Conservation (phyloP, 768 basidiomycete species). For the Serpula lacrymans region DNA sequence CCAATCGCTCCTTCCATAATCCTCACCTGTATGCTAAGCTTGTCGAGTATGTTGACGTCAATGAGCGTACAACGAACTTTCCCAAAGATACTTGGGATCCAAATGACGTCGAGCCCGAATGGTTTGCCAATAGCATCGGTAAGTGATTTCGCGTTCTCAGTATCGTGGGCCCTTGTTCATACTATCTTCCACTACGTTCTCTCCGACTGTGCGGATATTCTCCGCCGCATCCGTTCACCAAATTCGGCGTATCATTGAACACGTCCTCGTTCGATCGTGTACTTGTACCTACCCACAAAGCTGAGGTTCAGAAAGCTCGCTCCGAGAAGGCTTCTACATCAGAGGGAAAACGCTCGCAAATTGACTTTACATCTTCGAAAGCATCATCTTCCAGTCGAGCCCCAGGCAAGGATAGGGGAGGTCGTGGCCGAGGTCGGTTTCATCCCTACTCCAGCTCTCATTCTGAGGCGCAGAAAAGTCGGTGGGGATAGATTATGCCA, state of each 20-base stretch:
- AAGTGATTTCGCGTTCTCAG: conserved; percentile 26
- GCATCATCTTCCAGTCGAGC: conserved; percentile 7
- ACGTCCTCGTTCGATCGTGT: neutral
- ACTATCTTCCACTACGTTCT: conserved; percentile 10
- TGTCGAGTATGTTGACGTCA: conserved; percentile 90
- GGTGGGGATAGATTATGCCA: too few relatives aligned
- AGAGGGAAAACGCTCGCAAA: conserved; percentile 58
- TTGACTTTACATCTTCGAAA: conserved; percentile 52
- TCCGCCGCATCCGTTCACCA: neutral
- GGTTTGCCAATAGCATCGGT: conserved; percentile 82
- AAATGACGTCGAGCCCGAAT: conserved; percentile 55
- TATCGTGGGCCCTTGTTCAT: conserved; percentile 22
- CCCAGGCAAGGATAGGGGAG: conserved; percentile 14
- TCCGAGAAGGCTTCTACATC: conserved; percentile 56
- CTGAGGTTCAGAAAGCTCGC: conserved; percentile 58
- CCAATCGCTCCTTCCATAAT: conserved; percentile 90
- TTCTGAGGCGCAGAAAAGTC: too few relatives aligned
- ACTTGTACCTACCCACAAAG: conserved; percentile 31
- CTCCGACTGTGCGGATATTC: conserved; percentile 6
- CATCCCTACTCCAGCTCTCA: conserved; percentile 19
- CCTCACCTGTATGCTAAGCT: conserved; percentile 95
- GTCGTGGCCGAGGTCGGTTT: conserved; percentile 20
- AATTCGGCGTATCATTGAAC: neutral
- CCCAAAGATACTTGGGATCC: conserved; percentile 74
- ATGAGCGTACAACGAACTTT: conserved; percentile 86